These are phyloP conservation scores for Nakazawaea wyomingensis DNA, from an alignment of 805 yeast species.

Conservation along the genomic window DNA sequence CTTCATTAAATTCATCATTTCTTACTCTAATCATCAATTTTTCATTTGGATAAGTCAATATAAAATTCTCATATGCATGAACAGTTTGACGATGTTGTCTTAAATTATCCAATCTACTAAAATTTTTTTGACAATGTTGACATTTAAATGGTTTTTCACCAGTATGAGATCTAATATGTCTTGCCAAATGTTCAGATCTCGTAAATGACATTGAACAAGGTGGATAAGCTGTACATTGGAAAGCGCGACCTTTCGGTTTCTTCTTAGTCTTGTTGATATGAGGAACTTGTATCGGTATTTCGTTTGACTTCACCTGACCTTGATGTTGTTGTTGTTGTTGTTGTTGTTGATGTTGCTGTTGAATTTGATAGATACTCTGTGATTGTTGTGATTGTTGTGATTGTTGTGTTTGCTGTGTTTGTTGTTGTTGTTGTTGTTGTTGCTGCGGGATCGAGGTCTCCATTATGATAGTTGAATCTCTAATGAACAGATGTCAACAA, in stretches of 20 bases:
- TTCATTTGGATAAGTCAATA: constrained; percentile 28
- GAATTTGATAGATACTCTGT: neutral
- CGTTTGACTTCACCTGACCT: neutral
- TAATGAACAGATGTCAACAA: too few species aligned
- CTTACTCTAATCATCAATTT: constrained; percentile 25
- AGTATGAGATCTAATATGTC: constrained; percentile 90
- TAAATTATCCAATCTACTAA: constrained; percentile 80
- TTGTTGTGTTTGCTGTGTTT: neutral
- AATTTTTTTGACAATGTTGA: constrained; percentile 71
- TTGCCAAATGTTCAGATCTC: constrained; percentile 84
- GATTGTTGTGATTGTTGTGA: neutral
- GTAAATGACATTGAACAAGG: constrained; percentile 88
- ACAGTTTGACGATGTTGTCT: constrained; percentile 90
- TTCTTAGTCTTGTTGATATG: constrained; percentile 20
- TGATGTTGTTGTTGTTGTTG: neutral
- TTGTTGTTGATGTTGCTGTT: neutral
- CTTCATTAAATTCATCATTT: constrained; percentile 16
- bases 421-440: neutral
- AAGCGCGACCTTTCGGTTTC: constrained; percentile 57
- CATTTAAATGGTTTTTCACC: constrained; percentile 93
- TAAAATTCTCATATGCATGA: constrained; percentile 46
- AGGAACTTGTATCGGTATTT: neutral
- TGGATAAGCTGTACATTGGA: constrained; percentile 82
- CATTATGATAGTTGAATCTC: neutral
- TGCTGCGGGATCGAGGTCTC: neutral